Evolutionary conservation across 2,329 filamentous ascomycete genomes (phyloP).

Genomic region (Colletotrichum sp.): DNA sequence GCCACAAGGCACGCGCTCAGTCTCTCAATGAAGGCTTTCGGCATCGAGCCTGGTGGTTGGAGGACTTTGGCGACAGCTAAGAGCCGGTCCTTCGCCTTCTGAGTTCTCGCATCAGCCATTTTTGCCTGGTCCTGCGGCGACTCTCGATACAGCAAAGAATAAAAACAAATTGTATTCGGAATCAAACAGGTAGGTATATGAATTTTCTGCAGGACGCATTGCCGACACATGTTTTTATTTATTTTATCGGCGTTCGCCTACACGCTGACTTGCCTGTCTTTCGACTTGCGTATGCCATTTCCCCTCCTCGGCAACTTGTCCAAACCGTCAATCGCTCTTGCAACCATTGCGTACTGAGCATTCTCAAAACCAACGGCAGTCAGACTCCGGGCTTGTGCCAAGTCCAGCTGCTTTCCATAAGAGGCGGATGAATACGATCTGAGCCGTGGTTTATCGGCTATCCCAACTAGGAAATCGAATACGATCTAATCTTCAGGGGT

Average conservation of each 20-base stretch:
- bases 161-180: neutral
- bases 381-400: neutral
- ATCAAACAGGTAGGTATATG: neutral
- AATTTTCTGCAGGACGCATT: neutral
- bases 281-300: accelerated
- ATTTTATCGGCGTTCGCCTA: neutral
- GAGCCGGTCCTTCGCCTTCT: neutral
- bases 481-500: neutral
- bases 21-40: neutral
- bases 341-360: neutral
- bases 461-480: neutral
- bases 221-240: accelerated
- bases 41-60: neutral
- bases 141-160: neutral
- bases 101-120: neutral
- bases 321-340: accelerated
- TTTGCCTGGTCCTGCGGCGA: neutral
- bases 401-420: neutral
- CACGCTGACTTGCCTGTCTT: neutral
- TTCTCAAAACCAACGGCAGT: neutral
- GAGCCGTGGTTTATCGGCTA: neutral
- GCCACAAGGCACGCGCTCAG: neutral
- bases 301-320: neutral
- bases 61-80: neutral
- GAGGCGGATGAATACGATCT: neutral